Evolutionary conservation across 2,329 filamentous ascomycete genomes (phyloP).

Genomic region (Clathrospora elynae): DNA sequence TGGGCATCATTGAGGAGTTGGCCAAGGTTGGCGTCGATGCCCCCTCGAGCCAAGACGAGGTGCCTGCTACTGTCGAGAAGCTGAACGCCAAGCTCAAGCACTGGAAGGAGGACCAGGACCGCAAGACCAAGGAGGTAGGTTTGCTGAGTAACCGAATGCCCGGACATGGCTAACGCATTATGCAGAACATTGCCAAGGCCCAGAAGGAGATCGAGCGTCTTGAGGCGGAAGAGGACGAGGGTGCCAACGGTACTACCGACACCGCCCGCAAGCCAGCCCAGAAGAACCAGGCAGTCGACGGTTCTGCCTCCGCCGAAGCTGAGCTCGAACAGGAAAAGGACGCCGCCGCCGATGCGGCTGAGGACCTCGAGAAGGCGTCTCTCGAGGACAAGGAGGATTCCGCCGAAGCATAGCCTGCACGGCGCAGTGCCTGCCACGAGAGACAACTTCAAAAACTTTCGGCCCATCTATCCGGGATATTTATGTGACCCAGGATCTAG

Average conservation of each 20-base stretch:
- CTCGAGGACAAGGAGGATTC: conserved; percentile 58
- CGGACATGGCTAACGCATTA: conserved; percentile 18
- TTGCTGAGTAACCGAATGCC: neutral
- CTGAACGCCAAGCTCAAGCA: conserved; percentile 86
- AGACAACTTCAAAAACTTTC: conserved; percentile 19
- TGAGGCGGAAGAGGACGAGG: conserved; percentile 69
- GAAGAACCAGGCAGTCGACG: conserved; percentile 60
- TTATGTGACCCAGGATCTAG: conserved; percentile 24
- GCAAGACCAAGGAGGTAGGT: conserved; percentile 87
- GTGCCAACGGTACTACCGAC: conserved; percentile 59
- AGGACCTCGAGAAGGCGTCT: conserved; percentile 64
- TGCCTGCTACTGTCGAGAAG: conserved; percentile 81
- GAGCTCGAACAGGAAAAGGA: conserved; percentile 64
- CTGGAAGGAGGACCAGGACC: conserved; percentile 90
- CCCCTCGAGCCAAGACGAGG: conserved; percentile 82
- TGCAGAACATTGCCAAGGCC: conserved; percentile 92
- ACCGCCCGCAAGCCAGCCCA: conserved; percentile 59
- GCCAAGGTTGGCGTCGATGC: conserved; percentile 82
- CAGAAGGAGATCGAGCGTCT: conserved; percentile 93
- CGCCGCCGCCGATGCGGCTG: conserved; percentile 62
- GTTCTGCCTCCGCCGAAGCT: conserved; percentile 56
- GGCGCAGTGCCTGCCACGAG: conserved; percentile 7
- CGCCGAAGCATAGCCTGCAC: conserved; percentile 30
- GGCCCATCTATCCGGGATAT: conserved; percentile 26
- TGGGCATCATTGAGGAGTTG: conserved; percentile 90